Evolutionary conservation across 805 yeast genomes (phyloP).

Genomic region (Ogataea wickerhamii): DNA sequence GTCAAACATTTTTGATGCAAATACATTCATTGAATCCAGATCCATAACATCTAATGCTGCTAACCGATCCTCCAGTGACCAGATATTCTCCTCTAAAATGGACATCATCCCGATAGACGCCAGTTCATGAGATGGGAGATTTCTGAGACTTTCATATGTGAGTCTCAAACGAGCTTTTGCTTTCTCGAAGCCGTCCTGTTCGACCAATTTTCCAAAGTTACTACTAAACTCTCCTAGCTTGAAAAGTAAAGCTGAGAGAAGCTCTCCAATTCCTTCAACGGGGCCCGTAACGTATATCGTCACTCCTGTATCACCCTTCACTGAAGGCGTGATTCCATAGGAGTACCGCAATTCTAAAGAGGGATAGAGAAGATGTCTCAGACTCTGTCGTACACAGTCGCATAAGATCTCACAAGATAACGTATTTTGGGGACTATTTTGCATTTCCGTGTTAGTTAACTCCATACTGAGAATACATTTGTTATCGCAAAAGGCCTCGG

Average conservation of each 20-base stretch:
- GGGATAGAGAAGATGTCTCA: conserved; percentile 46
- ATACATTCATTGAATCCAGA: conserved; percentile 30
- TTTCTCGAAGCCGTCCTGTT: conserved; percentile 39
- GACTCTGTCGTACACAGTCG: conserved; percentile 40
- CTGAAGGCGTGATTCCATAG: conserved; percentile 55
- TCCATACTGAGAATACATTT: conserved; percentile 46
- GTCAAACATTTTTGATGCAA: conserved; percentile 29
- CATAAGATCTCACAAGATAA: conserved; percentile 53
- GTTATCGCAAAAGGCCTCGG: conserved; percentile 23
- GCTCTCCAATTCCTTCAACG: conserved; percentile 33
- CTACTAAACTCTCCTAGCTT: conserved; percentile 28
- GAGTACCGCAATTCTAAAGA: conserved; percentile 52
- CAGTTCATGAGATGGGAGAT: conserved; percentile 43
- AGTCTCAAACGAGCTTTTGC: conserved; percentile 47
- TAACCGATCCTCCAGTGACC: conserved; percentile 52
- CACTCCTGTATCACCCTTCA: conserved; percentile 52
- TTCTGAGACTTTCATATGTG: conserved; percentile 42
- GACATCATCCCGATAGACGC: conserved; percentile 49
- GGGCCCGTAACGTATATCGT: conserved; percentile 54
- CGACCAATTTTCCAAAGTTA: conserved; percentile 9
- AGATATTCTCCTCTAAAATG: conserved; percentile 52
- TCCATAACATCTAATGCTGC: conserved; percentile 53
- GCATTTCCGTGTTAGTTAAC: conserved; percentile 31
- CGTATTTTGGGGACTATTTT: conserved; percentile 25
- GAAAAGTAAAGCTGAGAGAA: conserved; percentile 34